Evolutionary conservation across 2,329 filamentous ascomycete species (phyloP), one percentile per base, ranked within the genome.

Genomic region (Calonectria fujianensis): DNA sequence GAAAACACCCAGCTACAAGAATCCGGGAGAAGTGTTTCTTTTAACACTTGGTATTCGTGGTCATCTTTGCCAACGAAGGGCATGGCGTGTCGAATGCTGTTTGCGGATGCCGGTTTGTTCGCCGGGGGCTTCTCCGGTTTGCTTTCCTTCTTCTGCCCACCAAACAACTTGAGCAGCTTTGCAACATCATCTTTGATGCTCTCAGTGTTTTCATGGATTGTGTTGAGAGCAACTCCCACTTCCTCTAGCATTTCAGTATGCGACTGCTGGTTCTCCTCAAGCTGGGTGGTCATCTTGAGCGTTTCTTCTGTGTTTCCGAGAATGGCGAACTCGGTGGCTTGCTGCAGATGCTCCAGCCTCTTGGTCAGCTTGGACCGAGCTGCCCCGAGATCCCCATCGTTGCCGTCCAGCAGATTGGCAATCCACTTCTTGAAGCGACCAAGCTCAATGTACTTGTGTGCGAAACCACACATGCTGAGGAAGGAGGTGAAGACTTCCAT

Each of bases 401-500:
- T 79, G 5, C 84, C 84, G 1, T 78, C 61, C 13, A 83, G 67
- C 27, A 83, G 27, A n/a, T 81, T 83, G 11, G 73, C 69, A 16
- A 83, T 81, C 81, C 81, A 83, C 48, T 83, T 83, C 67, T 84
- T 83, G 59, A 85, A 84, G 10, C 82, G 79, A 24, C 82, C 80
- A 1, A 83, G 78, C 32, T 85, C 78, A 65, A 83, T 83, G 29
- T 84, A 84, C 75, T 84, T 82, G 61, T 82, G 82, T 0, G 84
- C 82, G 66, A 84, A 81, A 9, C 80, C 81, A 35, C 83, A 84
- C 70, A 86, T 77, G 9, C 75, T 78, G 20, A 85, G 73, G 57
- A 85, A 77, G 0, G 84, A 82, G 2, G 80, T 81, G 64, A 86
- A 86, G 0, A 86, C 85, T 13, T 84, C 82, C 79, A 85, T 84